Evolutionary conservation across 192 early-diverging fungal genomes (phyloP), one percentile per base, ranked within the genome.

Genomic region (Backusella tarrabulga): DNA sequence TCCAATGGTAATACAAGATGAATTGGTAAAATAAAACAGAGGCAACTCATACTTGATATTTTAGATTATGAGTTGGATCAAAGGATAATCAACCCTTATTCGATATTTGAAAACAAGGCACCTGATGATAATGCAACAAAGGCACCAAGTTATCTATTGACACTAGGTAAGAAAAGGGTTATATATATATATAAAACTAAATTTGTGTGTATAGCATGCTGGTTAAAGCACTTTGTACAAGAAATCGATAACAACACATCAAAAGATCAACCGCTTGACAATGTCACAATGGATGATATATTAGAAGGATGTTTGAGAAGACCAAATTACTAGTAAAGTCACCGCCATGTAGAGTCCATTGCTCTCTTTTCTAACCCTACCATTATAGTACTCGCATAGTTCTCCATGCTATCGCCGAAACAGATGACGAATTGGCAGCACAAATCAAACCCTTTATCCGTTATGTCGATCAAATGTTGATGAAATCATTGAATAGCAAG

Each of bases 261-360:
- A 15, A 50, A 75, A n/a, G 67, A 68, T 21, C 34, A 38, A 11
- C 38, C 68, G 6, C 73, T 83, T 35, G 34, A 76, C 23, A 32
- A 78, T 5, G 46, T 87, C 7, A 73, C 72, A 35, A 63, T 92
- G 21, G 86, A 89, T 40, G 83, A 83, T 77, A 71, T 92, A 60
- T 79, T 92, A 12, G 91, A 92, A 77, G 70, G 77, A 34, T 90
- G 89, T 67, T 78, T 92, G 71, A 83, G 85, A n/a, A 89, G 82
- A 72, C 88, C 88, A 11, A 86, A 86, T 71, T 80, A 83, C 54
- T 90, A 90, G 84, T 85, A 76, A 72, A 77, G n/a, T 8, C 4
- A 34, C 4, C 23, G 17, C 1, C 23, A 15, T 63, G 34, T 72
- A 11, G 12, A 23, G 36, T 67, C 23, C n/a, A 54, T 19, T 52